A percentile compares a stretch with the other conserved stretches of the same genome.
Conservation (phyloP, 83 land plant species). For the Picea mariana region DNA sequence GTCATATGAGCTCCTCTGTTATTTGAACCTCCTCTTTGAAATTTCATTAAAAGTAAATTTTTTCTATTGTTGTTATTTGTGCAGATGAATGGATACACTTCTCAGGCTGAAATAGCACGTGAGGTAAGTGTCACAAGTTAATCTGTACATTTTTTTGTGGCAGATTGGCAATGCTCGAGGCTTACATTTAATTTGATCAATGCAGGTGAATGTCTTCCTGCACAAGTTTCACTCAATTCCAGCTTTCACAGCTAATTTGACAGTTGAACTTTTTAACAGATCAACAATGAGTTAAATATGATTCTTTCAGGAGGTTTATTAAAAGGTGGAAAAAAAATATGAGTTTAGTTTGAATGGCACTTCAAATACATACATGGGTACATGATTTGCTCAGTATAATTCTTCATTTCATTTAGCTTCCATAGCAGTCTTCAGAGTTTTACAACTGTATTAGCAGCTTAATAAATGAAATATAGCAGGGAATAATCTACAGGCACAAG, state of each 20-base stretch:
- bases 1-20: conserved; percentile 7
- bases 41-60: not conserved
- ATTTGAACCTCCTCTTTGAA: not conserved
- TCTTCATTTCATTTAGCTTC: not conserved
- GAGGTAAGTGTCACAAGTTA: conserved; percentile 35
- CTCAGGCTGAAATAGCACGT: conserved; percentile 59
- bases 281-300: conserved; percentile 33
- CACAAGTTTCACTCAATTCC: conserved; percentile 72
- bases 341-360: too few species aligned
- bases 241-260: conserved; percentile 81
- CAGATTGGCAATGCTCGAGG: not conserved
- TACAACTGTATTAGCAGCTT: not conserved
- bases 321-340: not conserved
- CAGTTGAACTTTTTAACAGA: conserved; percentile 71
- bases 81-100: conserved; percentile 58
- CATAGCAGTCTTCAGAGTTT: not conserved
- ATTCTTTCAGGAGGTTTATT: not conserved
- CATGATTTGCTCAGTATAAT: not conserved
- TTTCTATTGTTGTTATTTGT: not conserved
- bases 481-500: not conserved
- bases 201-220: conserved; percentile 68
- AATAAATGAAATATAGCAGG: not conserved
- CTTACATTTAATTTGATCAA: conserved; percentile 6
- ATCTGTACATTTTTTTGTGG: not conserved
- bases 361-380: not conserved